A percentile compares a stretch with the other conserved stretches of the same genome.
phyloP scores from a whole-genome alignment of 805 yeast species.

The Hanseniaspora vineae region DNA sequence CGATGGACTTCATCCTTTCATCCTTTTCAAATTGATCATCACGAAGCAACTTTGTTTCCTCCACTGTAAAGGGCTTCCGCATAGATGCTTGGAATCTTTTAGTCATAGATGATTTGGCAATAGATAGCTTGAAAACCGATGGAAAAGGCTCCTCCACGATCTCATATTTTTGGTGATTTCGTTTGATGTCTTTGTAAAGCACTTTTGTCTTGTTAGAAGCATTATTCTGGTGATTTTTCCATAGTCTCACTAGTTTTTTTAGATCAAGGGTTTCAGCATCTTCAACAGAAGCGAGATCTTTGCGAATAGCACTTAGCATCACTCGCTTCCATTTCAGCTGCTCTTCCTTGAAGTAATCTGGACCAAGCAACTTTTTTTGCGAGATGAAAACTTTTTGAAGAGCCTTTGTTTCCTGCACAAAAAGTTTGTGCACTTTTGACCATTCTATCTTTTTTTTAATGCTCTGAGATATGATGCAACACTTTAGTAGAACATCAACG shows the following conservation, averaged over 20 bases:
- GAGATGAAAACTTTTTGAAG: slow-evolving; percentile 6
- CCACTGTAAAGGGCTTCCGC: slow-evolving; percentile 29
- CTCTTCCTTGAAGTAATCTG: slow-evolving; percentile 40
- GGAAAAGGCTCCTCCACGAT: slow-evolving; percentile 24
- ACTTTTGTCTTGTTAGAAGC: slow-evolving; percentile 8
- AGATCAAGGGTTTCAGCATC: slow-evolving; percentile 42
- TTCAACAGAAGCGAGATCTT: slow-evolving; percentile 35
- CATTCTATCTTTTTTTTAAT: slow-evolving; percentile 53
- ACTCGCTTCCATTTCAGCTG: slow-evolving; percentile 53
- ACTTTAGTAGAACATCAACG: slow-evolving; percentile 42
- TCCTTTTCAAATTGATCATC: slow-evolving; percentile 8
- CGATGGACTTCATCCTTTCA: slow-evolving; percentile 19
- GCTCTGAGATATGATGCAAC: slow-evolving; percentile 56
- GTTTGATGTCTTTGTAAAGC: slow-evolving; percentile 26
- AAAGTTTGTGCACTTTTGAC: slow-evolving; percentile 39
- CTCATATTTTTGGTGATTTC: slow-evolving; percentile 35
- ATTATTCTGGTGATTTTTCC: slow-evolving; percentile 44
- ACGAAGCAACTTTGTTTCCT: slow-evolving; percentile 11
- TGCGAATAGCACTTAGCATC: slow-evolving; percentile 43
- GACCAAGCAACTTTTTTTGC: slow-evolving; percentile 44
- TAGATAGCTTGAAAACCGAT: slow-evolving; percentile 25
- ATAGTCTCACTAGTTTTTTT: slow-evolving; percentile 39
- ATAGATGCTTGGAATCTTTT: slow-evolving; percentile 50
- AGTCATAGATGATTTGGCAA: slow-evolving; percentile 51
- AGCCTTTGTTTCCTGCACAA: slow-evolving; percentile 21